phyloP scores from a whole-genome alignment of 2,329 filamentous ascomycete genomes.

The Madurella mycetomatis region DNA sequence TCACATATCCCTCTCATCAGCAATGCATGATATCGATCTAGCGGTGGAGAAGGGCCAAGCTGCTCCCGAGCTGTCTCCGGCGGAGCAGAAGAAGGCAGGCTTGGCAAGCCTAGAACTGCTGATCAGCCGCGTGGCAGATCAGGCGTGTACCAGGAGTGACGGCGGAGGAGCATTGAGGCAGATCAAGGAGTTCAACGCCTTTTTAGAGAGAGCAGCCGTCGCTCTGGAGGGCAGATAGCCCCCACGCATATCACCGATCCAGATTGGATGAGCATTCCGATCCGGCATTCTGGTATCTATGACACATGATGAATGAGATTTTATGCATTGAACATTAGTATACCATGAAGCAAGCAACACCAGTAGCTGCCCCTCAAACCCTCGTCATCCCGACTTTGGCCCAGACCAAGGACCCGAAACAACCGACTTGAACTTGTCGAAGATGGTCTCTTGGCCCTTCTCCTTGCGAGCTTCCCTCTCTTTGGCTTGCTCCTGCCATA shows the following conservation, averaged over 20 bases:
- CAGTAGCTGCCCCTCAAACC: background rate
- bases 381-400: constrained; percentile 8
- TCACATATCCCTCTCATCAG: constrained; percentile 51
- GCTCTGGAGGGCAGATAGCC: constrained; percentile 44
- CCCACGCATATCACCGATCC: background rate
- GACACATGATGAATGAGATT: constrained; percentile 1
- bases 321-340: constrained; percentile 10
- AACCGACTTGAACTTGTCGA: constrained; percentile 35
- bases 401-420: constrained; percentile 4
- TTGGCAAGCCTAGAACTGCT: constrained; percentile 55
- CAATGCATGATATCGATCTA: constrained; percentile 60
- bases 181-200: constrained; percentile 58
- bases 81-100: constrained; percentile 46
- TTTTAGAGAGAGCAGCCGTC: constrained; percentile 56
- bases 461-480: constrained; percentile 53
- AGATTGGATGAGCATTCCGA: constrained; percentile 7
- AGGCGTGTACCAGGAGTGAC: constrained; percentile 47
- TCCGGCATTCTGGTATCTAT: background rate
- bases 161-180: constrained; percentile 49
- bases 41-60: constrained; percentile 42
- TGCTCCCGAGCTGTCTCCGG: constrained; percentile 42
- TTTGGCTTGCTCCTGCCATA: constrained; percentile 53
- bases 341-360: background rate
- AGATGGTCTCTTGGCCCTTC: constrained; percentile 46
- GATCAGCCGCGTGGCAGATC: constrained; percentile 50